phyloP scores from a whole-genome alignment of 768 basidiomycete genomes.

The Lactarius deliciosus region DNA sequence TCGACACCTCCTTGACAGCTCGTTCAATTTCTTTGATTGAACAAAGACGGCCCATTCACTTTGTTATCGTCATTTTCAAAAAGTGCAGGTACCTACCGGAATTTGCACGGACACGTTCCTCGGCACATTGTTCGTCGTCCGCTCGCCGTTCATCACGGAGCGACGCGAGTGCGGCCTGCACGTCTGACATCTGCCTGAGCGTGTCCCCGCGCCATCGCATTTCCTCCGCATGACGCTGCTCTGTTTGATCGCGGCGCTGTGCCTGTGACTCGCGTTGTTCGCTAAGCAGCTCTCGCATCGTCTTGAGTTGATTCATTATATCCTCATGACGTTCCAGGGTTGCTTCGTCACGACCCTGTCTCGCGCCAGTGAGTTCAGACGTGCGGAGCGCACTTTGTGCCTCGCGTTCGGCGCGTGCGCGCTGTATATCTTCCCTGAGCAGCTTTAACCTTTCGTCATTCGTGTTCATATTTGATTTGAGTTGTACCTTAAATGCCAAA shows the following conservation, averaged over 20 bases:
- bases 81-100: conserved; percentile 14
- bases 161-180: conserved; percentile 13
- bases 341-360: conserved; percentile 8
- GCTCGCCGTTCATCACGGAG: conserved; percentile 17
- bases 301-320: conserved; percentile 23
- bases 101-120: conserved; percentile 10
- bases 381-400: conserved; percentile 8
- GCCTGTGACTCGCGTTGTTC: conserved; percentile 15
- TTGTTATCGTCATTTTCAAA: not conserved
- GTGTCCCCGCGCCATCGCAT: conserved; percentile 9
- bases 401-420: conserved; percentile 21
- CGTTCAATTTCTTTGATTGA: conserved; percentile 5
- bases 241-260: conserved; percentile 10
- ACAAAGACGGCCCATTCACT: conserved; percentile 1
- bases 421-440: conserved; percentile 19
- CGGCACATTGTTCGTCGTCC: conserved; percentile 15
- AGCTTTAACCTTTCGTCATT: conserved; percentile 14
- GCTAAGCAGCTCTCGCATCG: conserved; percentile 11
- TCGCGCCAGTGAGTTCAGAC: conserved; percentile 5
- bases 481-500: conserved; percentile 15
- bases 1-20: conserved; percentile 12
- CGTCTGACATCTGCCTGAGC: conserved; percentile 17
- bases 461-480: conserved; percentile 12
- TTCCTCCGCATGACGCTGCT: conserved; percentile 17
- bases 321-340: conserved; percentile 20